phyloP scores from a whole-genome alignment of 1,284 basidiomycete genomes.

The Apiotrichum sp. region DNA sequence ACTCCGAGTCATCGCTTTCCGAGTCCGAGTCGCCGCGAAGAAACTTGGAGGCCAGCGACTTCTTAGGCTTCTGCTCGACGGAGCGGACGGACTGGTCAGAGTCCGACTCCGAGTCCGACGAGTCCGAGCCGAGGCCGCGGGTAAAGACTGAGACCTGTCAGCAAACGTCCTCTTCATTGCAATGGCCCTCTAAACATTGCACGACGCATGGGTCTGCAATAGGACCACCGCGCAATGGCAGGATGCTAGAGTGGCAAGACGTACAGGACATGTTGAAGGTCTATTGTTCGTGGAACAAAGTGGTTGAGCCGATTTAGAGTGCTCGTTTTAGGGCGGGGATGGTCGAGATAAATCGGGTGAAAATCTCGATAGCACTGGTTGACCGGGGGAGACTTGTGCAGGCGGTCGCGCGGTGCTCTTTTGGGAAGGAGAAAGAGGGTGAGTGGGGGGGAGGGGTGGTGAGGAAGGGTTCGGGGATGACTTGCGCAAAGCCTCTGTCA shows the following conservation, averaged over 20 bases:
- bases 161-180: neutral
- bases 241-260: neutral
- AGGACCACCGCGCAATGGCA: neutral
- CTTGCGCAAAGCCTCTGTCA: neutral
- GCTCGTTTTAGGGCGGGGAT: neutral
- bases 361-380: too few relatives aligned
- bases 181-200: too few relatives aligned
- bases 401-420: too few relatives aligned
- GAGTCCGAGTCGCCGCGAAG: slow-evolving; percentile 30
- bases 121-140: slow-evolving; percentile 25
- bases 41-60: slow-evolving; percentile 32
- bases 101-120: slow-evolving; percentile 38
- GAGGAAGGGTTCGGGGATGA: neutral
- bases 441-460: neutral
- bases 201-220: neutral
- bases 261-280: slow-evolving; percentile 1
- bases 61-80: slow-evolving; percentile 26
- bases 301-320: neutral
- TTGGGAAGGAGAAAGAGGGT: too few relatives aligned
- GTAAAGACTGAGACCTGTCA: slow-evolving; percentile 26
- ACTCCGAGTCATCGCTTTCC: slow-evolving; percentile 25
- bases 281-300: neutral
- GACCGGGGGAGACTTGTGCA: too few relatives aligned
- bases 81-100: slow-evolving; percentile 43
- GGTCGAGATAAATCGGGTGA: neutral